These are phyloP conservation scores for Saprolegnia diclina DNA, from an alignment of 352 stramenopile genomes.

Conservation along the genomic window DNA sequence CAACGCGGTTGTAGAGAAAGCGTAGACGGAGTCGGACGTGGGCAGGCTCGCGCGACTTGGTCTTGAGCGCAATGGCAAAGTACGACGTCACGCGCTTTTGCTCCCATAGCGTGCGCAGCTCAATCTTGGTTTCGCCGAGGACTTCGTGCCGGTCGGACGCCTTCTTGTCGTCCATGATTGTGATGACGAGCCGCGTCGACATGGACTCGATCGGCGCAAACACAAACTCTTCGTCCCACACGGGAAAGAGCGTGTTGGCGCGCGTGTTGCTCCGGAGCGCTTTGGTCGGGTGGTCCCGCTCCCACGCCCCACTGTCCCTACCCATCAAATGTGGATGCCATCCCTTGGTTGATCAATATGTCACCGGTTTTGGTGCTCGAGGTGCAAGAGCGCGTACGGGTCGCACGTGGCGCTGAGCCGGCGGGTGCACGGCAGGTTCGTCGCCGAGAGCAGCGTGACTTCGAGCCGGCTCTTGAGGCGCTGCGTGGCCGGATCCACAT, in stretches of 20 bases:
- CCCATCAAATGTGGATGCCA: neutral
- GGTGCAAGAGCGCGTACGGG: constrained; percentile 7
- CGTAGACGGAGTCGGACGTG: constrained; percentile 9
- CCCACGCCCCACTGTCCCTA: constrained; percentile 23
- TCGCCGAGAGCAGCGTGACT: constrained; percentile 28
- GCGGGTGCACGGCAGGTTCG: constrained; percentile 20
- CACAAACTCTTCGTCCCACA: constrained; percentile 77
- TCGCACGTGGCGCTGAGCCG: constrained; percentile 15
- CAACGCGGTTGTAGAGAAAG: constrained; percentile 23
- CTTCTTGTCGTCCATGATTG: constrained; percentile 64
- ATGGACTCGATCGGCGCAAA: constrained; percentile 55
- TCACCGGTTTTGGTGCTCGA: constrained; percentile 26
- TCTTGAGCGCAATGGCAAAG: constrained; percentile 36
- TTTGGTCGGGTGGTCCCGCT: constrained; percentile 8
- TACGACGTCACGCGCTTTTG: constrained; percentile 59
- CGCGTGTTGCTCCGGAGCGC: constrained; percentile 54
- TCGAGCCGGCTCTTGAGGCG: constrained; percentile 28
- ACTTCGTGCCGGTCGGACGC: constrained; percentile 46
- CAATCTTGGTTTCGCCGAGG: constrained; percentile 61
- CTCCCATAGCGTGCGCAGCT: constrained; percentile 49
- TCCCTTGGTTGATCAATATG: no score
- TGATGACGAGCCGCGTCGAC: constrained; percentile 55
- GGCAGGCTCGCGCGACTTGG: constrained; percentile 1
- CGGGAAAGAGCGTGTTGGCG: constrained; percentile 67
- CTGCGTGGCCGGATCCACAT: constrained; percentile 48